phyloP scores from a whole-genome alignment of 1,284 basidiomycete species.

The Peniophora sp. region DNA sequence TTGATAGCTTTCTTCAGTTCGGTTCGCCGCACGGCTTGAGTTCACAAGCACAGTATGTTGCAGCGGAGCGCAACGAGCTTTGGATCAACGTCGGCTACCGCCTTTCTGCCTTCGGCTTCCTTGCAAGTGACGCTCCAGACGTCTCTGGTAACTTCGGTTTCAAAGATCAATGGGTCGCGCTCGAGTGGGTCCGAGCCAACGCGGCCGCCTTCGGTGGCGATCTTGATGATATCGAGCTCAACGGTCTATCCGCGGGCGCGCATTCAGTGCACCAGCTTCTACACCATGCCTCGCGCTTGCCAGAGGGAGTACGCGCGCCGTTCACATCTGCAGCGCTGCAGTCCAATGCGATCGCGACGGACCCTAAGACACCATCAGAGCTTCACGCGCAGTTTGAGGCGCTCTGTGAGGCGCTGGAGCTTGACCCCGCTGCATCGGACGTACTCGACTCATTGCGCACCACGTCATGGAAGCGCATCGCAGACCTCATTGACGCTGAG shows the following conservation, averaged over 20 bases:
- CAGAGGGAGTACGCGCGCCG: conserved; percentile 46
- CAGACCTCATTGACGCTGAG: conserved; percentile 49
- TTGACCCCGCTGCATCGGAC: conserved; percentile 43
- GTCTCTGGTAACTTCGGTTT: conserved; percentile 71
- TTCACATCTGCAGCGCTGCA: conserved; percentile 61
- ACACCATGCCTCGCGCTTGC: conserved; percentile 61
- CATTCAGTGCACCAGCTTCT: conserved; percentile 72
- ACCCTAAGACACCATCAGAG: conserved; percentile 51
- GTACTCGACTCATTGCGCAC: conserved; percentile 45
- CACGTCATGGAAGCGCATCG: conserved; percentile 42
- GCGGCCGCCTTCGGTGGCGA: conserved; percentile 59
- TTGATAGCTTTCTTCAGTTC: conserved; percentile 67
- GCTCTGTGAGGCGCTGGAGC: conserved; percentile 43
- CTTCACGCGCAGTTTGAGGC: conserved; percentile 55
- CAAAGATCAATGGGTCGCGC: conserved; percentile 67
- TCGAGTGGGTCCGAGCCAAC: conserved; percentile 54
- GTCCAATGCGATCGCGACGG: conserved; percentile 60
- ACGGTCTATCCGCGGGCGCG: conserved; percentile 66
- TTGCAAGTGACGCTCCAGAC: conserved; percentile 52
- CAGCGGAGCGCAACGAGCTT: conserved; percentile 56
- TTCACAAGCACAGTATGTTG: conserved; percentile 59
- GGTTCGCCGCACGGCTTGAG: conserved; percentile 56
- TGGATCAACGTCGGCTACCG: conserved; percentile 70
- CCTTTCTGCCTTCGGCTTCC: conserved; percentile 67
- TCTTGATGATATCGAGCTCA: conserved; percentile 49